A percentile compares a stretch with the other conserved stretches of the same genome.
phyloP scores from a whole-genome alignment of 2,329 filamentous ascomycete species.

The Aspergillus japonicus region DNA sequence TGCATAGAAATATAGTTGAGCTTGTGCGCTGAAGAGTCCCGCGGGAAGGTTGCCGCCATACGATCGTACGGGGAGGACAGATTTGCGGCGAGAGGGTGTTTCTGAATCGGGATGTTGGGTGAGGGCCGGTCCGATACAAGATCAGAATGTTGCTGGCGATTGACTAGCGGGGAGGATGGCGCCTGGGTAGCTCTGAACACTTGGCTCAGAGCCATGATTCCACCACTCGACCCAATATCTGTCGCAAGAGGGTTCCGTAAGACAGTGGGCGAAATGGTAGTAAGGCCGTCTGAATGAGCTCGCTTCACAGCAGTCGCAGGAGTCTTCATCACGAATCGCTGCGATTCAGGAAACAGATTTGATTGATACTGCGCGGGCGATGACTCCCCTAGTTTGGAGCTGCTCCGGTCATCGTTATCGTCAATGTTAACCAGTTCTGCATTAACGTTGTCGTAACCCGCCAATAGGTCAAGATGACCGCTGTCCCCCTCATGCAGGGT shows the following conservation, averaged over 20 bases:
- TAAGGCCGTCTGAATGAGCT: conserved; percentile 27
- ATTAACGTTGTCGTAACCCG: conserved; percentile 35
- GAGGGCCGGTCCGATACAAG: conserved; percentile 49
- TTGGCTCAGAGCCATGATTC: conserved; percentile 48
- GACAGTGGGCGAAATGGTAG: conserved; percentile 39
- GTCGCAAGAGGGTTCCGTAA: conserved; percentile 45
- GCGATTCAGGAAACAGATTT: conserved; percentile 48
- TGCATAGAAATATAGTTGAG: conserved; percentile 47
- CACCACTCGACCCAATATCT: conserved; percentile 36
- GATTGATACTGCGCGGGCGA: conserved; percentile 40
- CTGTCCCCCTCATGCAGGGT: conserved; percentile 44
- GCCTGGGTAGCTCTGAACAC: conserved; percentile 51
- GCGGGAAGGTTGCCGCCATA: conserved; percentile 32
- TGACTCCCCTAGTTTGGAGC: conserved; percentile 34
- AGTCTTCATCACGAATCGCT: conserved; percentile 45
- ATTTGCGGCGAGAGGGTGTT: conserved; percentile 32
- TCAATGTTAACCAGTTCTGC: conserved; percentile 40
- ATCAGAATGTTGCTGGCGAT: conserved; percentile 35
- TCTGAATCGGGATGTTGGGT: conserved; percentile 48
- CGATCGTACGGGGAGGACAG: conserved; percentile 41
- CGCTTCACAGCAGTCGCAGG: conserved; percentile 41
- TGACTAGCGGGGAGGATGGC: conserved; percentile 46
- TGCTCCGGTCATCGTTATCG: conserved; percentile 48
- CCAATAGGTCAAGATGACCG: conserved; percentile 45
- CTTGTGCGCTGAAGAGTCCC: conserved; percentile 43